A percentile compares a stretch with the other conserved stretches of the same genome.
Conservation (phyloP, 139 green algal species). For the Chlamydomonas applanata region DNA sequence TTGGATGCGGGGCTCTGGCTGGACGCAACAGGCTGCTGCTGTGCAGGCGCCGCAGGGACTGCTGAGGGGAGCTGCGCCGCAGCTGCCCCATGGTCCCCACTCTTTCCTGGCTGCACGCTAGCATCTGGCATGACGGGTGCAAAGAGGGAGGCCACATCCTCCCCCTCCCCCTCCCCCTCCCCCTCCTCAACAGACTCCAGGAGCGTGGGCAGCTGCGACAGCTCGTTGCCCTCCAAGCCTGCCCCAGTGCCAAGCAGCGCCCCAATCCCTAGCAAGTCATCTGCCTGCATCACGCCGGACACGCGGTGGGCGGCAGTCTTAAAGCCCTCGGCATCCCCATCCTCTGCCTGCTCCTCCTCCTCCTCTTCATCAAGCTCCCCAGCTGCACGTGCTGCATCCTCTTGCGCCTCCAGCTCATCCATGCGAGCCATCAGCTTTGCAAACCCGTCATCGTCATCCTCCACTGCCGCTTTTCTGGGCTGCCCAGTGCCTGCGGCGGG, state of each 20-base stretch:
- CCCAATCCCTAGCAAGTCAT: no score
- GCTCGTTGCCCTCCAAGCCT: neutral
- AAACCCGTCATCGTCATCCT: constrained; percentile 19
- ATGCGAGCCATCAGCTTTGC: constrained; percentile 31
- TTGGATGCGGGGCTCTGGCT: neutral
- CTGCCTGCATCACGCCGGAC: no score
- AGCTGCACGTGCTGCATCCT: constrained; percentile 11
- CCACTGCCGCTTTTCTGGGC: neutral
- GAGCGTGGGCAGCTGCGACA: neutral
- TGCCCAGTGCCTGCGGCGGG: constrained; percentile 2
- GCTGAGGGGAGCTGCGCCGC: neutral
- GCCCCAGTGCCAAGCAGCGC: no score
- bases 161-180: neutral
- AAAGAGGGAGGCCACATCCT: neutral
- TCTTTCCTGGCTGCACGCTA: neutral
- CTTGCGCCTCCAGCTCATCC: constrained; percentile 28
- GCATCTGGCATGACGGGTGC: neutral
- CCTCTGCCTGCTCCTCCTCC: constrained; percentile 13
- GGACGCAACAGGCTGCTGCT: no score
- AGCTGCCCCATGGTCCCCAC: neutral
- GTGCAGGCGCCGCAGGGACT: constrained; percentile 1
- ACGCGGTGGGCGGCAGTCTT: no score
- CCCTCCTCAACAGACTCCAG: neutral
- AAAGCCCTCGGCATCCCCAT: neutral
- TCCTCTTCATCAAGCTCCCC: neutral